Evolutionary conservation across 495 filamentous ascomycete species (phyloP), one percentile per base, ranked within the genome.

Genomic region (Penicillium maclennaniae): DNA sequence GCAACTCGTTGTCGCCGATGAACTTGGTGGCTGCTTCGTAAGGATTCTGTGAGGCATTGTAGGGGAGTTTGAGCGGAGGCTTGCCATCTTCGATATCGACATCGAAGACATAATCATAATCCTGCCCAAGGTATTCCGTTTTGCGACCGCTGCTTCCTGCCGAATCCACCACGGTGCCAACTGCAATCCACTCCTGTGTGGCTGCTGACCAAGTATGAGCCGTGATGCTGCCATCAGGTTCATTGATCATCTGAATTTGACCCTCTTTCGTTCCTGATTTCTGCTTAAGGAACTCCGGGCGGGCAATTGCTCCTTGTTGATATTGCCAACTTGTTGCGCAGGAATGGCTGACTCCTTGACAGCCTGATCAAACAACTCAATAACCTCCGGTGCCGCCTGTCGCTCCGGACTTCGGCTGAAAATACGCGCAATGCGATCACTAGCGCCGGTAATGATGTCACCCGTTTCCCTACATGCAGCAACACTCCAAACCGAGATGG

Each of bases 41-140:
- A 3, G 91, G 91, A 65, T 97, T 97, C 65, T 97, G 87, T 6
- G 87, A 88, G 37, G 88, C 77, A 65, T 99, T 97, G 66, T 89
- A 97, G 1, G 95, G 92, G 27, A 99, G 77, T 63, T 97, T 97
- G 28, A 97, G 78, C 3, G 93, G 83, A 26, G 95, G 95, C 57
- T 92, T 90, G 36, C 93, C 95, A 55, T 97, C 95, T 63, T 96
- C 88, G 51, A 97, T 92, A 61, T 97, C 95, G 23, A 99, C 93
- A 63, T 97, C 92, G 58, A 97, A 99, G 44, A 99, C 95, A 66
- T 89, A 97, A 60, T 99, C 95, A 65, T 95, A 99, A 49, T 96
- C 89, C 66, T 92, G 83, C 20, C 95, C 95, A 2, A 85, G 68
- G 63, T 92, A 88, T 39, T 86, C 73, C 12, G 78, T 84, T 66